phyloP scores from a whole-genome alignment of 805 yeast species.

The Tetrapisispora taiwanensis region DNA sequence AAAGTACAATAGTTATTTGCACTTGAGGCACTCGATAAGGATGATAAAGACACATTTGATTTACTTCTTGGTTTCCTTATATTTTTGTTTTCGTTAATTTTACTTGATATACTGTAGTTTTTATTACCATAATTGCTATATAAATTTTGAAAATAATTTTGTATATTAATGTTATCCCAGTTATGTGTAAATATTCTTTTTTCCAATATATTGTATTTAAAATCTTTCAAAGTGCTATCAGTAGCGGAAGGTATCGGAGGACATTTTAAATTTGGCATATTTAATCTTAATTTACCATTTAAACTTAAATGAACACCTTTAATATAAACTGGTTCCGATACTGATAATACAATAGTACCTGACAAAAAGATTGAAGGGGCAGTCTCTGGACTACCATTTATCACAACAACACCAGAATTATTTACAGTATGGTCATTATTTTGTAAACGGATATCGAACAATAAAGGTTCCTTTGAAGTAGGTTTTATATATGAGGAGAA shows the following conservation, averaged over 20 bases:
- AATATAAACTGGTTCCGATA: constrained; percentile 63
- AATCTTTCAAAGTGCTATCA: neutral
- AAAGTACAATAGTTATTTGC: constrained; percentile 32
- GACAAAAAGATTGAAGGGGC: constrained; percentile 68
- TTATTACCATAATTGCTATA: constrained; percentile 18
- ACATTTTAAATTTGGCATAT: constrained; percentile 13
- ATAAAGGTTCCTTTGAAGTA: constrained; percentile 13
- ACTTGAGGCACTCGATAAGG: constrained; percentile 20
- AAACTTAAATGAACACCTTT: constrained; percentile 55
- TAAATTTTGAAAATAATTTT: constrained; percentile 30
- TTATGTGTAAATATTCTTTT: constrained; percentile 61
- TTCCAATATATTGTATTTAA: constrained; percentile 42
- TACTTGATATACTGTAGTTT: constrained; percentile 9
- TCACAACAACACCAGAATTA: constrained; percentile 33
- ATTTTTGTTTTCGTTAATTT: constrained; percentile 8
- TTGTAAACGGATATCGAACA: constrained; percentile 47
- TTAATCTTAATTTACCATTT: constrained; percentile 54
- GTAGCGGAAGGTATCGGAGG: constrained; percentile 35
- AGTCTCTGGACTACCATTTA: constrained; percentile 68
- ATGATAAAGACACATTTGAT: constrained; percentile 19
- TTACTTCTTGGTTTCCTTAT: constrained; percentile 21
- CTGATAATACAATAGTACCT: constrained; percentile 70
- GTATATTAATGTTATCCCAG: constrained; percentile 63
- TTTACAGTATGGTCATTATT: constrained; percentile 63
- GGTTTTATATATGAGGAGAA: neutral